Evolutionary conservation across 2,329 filamentous ascomycete genomes (phyloP).

Genomic region (Verticillium nonalfalfae): DNA sequence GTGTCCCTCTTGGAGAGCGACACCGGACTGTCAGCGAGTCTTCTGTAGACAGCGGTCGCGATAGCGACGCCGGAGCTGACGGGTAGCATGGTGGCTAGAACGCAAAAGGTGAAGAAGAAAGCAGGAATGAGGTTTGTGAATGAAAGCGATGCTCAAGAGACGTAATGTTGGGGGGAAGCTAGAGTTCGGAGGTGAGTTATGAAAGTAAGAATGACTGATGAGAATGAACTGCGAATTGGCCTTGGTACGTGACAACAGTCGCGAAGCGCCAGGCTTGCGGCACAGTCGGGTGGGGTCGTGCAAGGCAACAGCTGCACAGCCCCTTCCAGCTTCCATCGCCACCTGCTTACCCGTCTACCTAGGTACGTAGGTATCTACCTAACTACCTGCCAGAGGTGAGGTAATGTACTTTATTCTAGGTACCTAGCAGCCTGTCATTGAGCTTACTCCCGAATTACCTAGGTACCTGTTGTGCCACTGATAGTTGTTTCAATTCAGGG

Average conservation of each 20-base stretch:
- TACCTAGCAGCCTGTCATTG: neutral
- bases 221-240: neutral
- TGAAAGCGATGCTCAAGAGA: no score
- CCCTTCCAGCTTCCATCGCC: neutral
- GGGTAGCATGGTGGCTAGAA: conserved; percentile 1
- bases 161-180: no score
- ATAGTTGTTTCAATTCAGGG: neutral
- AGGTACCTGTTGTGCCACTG: neutral
- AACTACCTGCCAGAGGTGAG: no score
- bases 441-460: neutral
- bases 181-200: neutral
- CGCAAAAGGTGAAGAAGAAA: neutral
- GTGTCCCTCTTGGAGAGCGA: conserved; percentile 22
- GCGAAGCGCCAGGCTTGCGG: neutral
- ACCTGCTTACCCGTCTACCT: neutral
- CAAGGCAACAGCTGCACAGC: neutral
- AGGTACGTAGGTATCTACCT: neutral
- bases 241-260: neutral
- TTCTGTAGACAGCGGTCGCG: neutral
- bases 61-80: conserved; percentile 1
- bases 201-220: neutral
- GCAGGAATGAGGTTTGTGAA: neutral
- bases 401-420: no score
- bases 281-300: neutral
- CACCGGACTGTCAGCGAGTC: neutral